Percentiles rank a stretch among this genome's conserved stretches.
These are phyloP conservation scores for Annulohypoxylon nitens DNA, from an alignment of 495 filamentous ascomycete species.

Conservation along the genomic window DNA sequence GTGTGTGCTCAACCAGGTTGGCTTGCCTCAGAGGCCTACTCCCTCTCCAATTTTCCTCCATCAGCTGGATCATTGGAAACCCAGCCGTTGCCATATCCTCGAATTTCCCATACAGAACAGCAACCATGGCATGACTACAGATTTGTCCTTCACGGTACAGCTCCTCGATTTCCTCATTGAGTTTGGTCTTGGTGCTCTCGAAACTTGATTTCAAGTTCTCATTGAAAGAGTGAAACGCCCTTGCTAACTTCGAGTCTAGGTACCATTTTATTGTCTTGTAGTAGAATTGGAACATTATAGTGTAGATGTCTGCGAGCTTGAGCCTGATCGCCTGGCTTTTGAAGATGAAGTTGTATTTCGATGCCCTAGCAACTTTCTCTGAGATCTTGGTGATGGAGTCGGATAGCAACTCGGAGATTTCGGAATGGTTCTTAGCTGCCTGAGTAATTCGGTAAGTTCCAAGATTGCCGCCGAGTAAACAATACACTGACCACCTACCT, in stretches of 20 bases:
- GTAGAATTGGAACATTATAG: constrained; percentile 19
- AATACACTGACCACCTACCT: background rate
- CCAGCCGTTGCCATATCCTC: constrained; percentile 10
- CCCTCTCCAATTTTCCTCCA: constrained; percentile 21
- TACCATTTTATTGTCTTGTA: constrained; percentile 24
- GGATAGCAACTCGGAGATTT: constrained; percentile 19
- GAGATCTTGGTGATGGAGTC: constrained; percentile 9
- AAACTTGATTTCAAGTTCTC: constrained; percentile 16
- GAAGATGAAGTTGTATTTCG: constrained; percentile 15
- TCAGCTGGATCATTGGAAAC: background rate
- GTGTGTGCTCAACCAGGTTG: background rate
- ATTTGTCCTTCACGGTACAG: constrained; percentile 24
- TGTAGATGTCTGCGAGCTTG: constrained; percentile 20
- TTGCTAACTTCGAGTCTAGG: constrained; percentile 11
- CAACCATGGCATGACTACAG: constrained; percentile 7
- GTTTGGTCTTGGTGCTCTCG: constrained; percentile 18
- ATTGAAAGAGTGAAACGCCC: constrained; percentile 18
- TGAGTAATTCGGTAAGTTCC: background rate
- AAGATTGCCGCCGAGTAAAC: background rate
- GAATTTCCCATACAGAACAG: constrained; percentile 7
- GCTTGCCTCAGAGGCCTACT: background rate
- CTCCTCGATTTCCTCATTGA: constrained; percentile 16
- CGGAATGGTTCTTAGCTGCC: constrained; percentile 22
- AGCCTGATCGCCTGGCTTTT: constrained; percentile 17
- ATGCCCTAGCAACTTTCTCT: constrained; percentile 20